Base-by-base conservation (phyloP, 768 basidiomycete species). In the Boletellus emodensis region DNA sequence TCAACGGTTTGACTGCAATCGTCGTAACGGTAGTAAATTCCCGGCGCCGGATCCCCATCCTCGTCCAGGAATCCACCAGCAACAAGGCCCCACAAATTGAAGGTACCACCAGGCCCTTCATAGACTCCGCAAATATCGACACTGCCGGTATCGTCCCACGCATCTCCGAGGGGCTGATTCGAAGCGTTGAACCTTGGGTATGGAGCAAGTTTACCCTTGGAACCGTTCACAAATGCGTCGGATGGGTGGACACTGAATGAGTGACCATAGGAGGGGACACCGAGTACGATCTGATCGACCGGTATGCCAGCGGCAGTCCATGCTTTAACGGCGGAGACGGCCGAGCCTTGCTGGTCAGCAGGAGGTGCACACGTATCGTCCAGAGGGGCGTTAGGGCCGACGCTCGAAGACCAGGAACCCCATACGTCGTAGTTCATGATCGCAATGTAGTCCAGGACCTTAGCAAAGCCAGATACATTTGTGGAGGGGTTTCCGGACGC, bases 291-390 rank as follows among this genome's bases (percentile, higher is more conserved):
- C 70, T 85, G 65, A 51, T 55, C 3, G 17, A 69, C 63, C 1
- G 91, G 88, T 62, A 95, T 84, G 6, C 90, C 88, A 36, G 92
- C 91, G 2, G 65, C 59, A 2, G 72, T 78, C 94, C 94, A 96
- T 1, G 79, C 75, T 7, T 72, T 64, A 44, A 96, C 77, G 11
- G 87, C 83, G 3, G 82, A 82, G 28, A 78, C 76, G 2, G 87
- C 93, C 47, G 90, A 94, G 5, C 92, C 90, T 15, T 68, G 65
- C 47, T 81, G 85, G 54, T 85, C 71, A 3, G 69, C 70, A 0
- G 75, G 56, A 37, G 80, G 71, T 1, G 82, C 80, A 65, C 94
- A 95, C 1, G 78, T 78, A 64, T 95, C 85, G 53, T 83, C 73
- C 32, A 95, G 70, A 2, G 94, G 92, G 1, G 94, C 80, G 62